These are phyloP conservation scores for Skeletonema menzelii DNA, from an alignment of 108 stramenopile species.

Conservation along the genomic window DNA sequence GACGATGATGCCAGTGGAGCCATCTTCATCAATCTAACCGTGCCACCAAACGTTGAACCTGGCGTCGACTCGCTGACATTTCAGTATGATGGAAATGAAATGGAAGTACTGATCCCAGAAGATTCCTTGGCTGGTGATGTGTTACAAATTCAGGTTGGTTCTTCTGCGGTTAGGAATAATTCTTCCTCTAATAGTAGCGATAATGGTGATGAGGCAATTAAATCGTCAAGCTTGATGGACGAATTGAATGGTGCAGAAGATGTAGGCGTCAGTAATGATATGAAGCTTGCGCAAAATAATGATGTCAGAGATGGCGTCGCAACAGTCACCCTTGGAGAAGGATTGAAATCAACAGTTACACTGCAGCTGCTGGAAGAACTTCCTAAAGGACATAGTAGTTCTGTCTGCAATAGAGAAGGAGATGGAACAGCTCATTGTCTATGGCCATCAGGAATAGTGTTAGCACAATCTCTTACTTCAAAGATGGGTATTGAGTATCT, in stretches of 20 bases:
- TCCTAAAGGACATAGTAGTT: background rate
- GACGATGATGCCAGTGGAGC: background rate
- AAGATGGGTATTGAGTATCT: constrained; percentile 16
- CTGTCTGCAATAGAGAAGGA: constrained; percentile 5
- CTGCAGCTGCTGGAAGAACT: constrained; percentile 25
- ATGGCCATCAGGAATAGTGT: constrained; percentile 48
- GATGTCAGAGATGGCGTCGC: background rate
- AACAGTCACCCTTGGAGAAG: constrained; percentile 31
- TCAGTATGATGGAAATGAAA: constrained; percentile 41
- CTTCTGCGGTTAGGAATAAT: background rate
- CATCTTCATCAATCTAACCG: constrained; percentile 45
- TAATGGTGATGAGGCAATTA: background rate
- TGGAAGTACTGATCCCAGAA: constrained; percentile 60
- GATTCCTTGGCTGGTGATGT: constrained; percentile 63
- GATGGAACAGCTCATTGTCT: constrained; percentile 51
- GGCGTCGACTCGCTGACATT: constrained; percentile 70
- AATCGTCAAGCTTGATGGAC: constrained; percentile 14
- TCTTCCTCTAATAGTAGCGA: background rate
- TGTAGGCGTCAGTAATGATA: background rate
- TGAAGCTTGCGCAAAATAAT: background rate
- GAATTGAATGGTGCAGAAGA: constrained; percentile 21
- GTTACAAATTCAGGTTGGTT: constrained; percentile 60
- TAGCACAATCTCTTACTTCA: constrained; percentile 40
- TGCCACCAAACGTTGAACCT: constrained; percentile 61
- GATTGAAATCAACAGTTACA: constrained; percentile 15